phyloP scores from a whole-genome alignment of 2,329 filamentous ascomycete genomes.

The Nannizziopsis barbatae region DNA sequence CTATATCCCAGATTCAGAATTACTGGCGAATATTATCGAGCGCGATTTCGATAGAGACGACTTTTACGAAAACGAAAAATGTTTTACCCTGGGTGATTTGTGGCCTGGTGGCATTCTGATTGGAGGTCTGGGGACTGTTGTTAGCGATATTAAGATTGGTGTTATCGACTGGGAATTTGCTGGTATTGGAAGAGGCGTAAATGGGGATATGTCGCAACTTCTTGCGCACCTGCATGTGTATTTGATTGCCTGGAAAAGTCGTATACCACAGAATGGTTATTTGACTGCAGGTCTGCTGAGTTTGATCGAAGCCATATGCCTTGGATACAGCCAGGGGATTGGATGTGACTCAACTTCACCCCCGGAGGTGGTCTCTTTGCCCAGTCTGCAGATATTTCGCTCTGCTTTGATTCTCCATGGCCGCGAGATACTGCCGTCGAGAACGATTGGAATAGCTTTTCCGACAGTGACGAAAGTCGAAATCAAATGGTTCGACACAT shows the following conservation, averaged over 20 bases:
- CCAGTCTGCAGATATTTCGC: slow-evolving; percentile 6
- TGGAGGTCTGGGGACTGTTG: background rate
- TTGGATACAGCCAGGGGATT: slow-evolving; percentile 1
- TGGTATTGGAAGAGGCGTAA: slow-evolving; percentile 7
- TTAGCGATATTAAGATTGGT: slow-evolving; percentile 6
- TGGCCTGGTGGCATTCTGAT: slow-evolving; percentile 11
- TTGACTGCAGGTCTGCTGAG: background rate
- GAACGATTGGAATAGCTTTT: slow-evolving; percentile 10
- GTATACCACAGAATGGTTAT: background rate
- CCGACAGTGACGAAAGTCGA: background rate
- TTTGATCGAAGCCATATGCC: slow-evolving; percentile 7
- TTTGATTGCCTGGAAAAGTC: slow-evolving; percentile 4
- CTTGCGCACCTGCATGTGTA: slow-evolving; percentile 14
- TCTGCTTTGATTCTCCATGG: slow-evolving; percentile 11
- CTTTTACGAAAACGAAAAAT: slow-evolving; percentile 2
- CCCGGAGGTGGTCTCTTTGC: slow-evolving; percentile 3
- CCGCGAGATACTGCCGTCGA: slow-evolving; percentile 10
- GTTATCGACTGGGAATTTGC: slow-evolving; percentile 14
- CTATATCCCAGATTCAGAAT: background rate
- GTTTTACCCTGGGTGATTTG: slow-evolving; percentile 12
- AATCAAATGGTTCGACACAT: background rate
- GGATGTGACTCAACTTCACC: background rate
- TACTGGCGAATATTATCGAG: slow-evolving; percentile 5
- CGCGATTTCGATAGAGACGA: slow-evolving; percentile 10
- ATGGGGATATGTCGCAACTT: slow-evolving; percentile 13